phyloP scores from a whole-genome alignment of 1,284 basidiomycete species.

The Fomitopsis schrenkii region DNA sequence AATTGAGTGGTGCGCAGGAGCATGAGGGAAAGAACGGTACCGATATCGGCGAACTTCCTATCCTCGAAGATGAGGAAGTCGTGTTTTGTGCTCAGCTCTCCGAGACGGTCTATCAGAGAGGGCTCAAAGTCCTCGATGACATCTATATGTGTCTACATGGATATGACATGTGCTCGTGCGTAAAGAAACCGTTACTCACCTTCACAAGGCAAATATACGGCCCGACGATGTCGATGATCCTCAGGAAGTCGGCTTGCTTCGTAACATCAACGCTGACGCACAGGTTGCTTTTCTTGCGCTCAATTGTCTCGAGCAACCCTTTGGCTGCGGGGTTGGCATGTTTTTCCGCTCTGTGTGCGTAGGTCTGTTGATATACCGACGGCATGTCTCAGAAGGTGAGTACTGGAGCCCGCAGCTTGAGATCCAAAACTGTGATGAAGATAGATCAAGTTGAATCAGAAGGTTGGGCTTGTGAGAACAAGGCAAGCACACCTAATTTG shows the following conservation, averaged over 20 bases:
- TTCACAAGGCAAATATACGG: conserved; percentile 93
- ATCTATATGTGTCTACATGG: conserved; percentile 89
- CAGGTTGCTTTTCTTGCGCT: conserved; percentile 87
- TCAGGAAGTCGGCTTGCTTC: conserved; percentile 74
- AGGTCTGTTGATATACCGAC: conserved; percentile 45
- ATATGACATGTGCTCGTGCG: not conserved
- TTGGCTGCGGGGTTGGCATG: conserved; percentile 76
- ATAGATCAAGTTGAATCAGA: no score
- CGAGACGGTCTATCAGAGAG: conserved; percentile 69
- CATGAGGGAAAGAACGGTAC: conserved; percentile 36
- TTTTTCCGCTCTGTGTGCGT: conserved; percentile 57
- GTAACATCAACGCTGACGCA: conserved; percentile 97
- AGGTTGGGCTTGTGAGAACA: no score
- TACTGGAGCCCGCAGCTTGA: not conserved
- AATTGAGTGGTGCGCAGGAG: not conserved
- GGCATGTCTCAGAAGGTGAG: conserved; percentile 31
- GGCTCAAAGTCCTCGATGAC: conserved; percentile 91
- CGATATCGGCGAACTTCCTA: conserved; percentile 99
- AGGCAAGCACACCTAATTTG: no score
- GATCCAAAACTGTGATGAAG: no score
- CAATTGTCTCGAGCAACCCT: conserved; percentile 79
- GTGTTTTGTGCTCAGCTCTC: conserved; percentile 72
- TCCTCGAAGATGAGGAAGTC: conserved; percentile 99
- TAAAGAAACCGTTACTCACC: conserved; percentile 40
- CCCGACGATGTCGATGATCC: conserved; percentile 86